A percentile compares a stretch with the other conserved stretches of the same genome.
Conservation (phyloP, 164 flowering plant genomes). For the Magnolia sinica region DNA sequence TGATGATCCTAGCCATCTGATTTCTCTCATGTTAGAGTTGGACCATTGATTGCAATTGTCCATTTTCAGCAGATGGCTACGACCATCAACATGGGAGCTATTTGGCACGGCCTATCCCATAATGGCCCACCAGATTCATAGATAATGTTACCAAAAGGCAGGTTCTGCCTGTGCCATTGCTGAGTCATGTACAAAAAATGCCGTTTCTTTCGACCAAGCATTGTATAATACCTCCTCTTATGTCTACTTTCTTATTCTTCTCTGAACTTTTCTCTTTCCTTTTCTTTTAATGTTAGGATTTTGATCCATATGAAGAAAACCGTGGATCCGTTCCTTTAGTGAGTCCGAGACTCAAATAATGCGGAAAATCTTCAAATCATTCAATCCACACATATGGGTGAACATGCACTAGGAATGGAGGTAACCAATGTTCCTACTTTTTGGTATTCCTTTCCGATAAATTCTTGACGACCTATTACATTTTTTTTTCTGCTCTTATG, state of each 20-base stretch:
- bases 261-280: background rate
- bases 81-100: too few relatives aligned
- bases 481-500: background rate
- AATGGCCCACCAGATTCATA: too few relatives aligned
- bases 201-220: too few relatives aligned
- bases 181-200: too few relatives aligned
- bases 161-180: too few relatives aligned
- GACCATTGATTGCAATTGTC: too few relatives aligned
- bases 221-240: background rate
- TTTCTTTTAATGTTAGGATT: constrained; percentile 52
- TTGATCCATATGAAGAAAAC: constrained; percentile 90
- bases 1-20: too few relatives aligned
- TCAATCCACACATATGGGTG: constrained; percentile 91
- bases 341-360: constrained; percentile 94
- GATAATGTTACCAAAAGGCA: too few relatives aligned
- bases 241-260: background rate
- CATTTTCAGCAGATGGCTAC: too few relatives aligned
- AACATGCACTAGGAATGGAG: constrained; percentile 99
- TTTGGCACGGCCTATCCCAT: too few relatives aligned
- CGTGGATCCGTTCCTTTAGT: constrained; percentile 91
- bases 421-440: constrained; percentile 27
- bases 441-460: background rate
- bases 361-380: constrained; percentile 75
- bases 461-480: background rate
- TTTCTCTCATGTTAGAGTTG: too few relatives aligned